phyloP scores from a whole-genome alignment of 2,329 filamentous ascomycete genomes.

The Zarea fungicola region DNA sequence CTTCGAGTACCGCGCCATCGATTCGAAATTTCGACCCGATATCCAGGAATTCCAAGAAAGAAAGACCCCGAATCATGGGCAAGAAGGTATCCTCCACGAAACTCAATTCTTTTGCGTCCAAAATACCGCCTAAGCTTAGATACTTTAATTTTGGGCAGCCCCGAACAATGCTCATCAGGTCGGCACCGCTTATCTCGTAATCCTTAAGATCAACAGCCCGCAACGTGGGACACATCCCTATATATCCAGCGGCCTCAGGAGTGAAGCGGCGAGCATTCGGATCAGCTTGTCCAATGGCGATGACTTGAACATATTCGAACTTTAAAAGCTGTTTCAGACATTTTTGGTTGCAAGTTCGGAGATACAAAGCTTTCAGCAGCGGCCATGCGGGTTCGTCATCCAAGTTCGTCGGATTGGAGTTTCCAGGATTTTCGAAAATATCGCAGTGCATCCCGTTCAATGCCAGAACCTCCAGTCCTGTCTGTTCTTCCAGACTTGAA shows the following conservation, averaged over 20 bases:
- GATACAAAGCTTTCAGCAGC: not conserved
- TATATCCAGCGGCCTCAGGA: not conserved
- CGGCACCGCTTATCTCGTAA: not conserved
- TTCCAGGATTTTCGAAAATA: not conserved
- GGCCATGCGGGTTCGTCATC: not conserved
- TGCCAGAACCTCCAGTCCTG: not conserved
- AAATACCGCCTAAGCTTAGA: not conserved
- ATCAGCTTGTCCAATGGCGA: not conserved
- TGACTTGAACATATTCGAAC: not conserved
- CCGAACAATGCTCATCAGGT: not conserved
- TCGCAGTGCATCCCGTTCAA: not conserved
- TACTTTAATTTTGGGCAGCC: not conserved
- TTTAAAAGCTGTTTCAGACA: not conserved
- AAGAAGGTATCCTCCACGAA: not conserved
- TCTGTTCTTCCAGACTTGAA: not conserved
- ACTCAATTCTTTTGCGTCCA: not conserved
- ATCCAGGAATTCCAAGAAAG: not conserved
- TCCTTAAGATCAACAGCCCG: not conserved
- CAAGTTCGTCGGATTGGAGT: conserved; percentile 1
- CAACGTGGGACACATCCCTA: not conserved
- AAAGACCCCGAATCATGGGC: not conserved
- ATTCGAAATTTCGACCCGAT: not conserved
- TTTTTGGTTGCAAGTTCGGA: not conserved
- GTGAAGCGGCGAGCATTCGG: not conserved
- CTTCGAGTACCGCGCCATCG: not conserved